Evolutionary conservation across 2,329 filamentous ascomycete genomes (phyloP), one percentile per base, ranked within the genome.

Genomic region (Aspergillus udagawae): DNA sequence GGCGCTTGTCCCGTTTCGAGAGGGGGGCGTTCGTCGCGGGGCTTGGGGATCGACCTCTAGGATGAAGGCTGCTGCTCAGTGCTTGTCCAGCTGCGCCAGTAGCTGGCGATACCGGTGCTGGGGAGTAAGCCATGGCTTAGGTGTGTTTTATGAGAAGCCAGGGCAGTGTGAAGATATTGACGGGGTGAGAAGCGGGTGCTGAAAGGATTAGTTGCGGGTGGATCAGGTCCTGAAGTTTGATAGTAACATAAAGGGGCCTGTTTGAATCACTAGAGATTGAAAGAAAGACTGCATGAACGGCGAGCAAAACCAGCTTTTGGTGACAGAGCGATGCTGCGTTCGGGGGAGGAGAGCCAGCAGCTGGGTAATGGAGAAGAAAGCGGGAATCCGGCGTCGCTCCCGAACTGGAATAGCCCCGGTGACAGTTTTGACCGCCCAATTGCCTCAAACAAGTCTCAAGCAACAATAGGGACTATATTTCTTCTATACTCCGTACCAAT

Each of bases 1-100:
- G 87, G 71, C 92, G 87, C 75, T 95, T 94, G 77, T 97, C 93
- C 74, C 91, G 86, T 79, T 97, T 97, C 44, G 91, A 93, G 49
- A 83, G 68, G 23, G 77, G 79, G n/a, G 64, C 62, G 55, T 64
- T 70, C 35, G 68, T 65, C 29, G 66, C 63, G 4, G 73, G 73
- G 55, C 71, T 74, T 21, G 66, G 61, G 3, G 72, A 74, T 38
- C 67, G 63, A 51, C 65, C 64, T 54, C 67, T 53, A 7, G 59
- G 57, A 35, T 67, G 61, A 38, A 68, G 45, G 17, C 60, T 64
- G 62, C 66, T 61, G 23, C 61, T 59, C 54, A 65, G 57, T 51
- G 62, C 54, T 12, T 65, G 59, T 17, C 50, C 55, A 27, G 57
- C 54, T 23, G 57, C 58, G 50, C 67, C 65, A 12, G 61, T 51